Percentiles rank a stretch among this genome's conserved stretches.
Evolutionary conservation across 2,329 filamentous ascomycete genomes (phyloP).

Genomic region (Cryphonectria japonica): DNA sequence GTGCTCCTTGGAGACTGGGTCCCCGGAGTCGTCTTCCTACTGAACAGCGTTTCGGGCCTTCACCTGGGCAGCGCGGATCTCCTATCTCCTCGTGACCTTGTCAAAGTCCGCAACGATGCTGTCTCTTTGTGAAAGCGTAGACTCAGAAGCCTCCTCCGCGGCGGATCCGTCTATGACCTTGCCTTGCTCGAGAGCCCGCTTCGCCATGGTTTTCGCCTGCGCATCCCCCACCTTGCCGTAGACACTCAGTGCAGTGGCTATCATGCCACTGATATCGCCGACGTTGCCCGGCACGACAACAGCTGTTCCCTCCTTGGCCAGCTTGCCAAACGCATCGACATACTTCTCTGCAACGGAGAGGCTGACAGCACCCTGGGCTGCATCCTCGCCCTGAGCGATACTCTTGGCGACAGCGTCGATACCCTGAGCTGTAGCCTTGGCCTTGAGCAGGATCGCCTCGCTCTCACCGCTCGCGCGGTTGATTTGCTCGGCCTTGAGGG

Average conservation of each 20-base stretch:
- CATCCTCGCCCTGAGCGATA: conserved; percentile 72
- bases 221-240: conserved; percentile 90
- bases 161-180: conserved; percentile 32
- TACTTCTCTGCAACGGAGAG: conserved; percentile 96
- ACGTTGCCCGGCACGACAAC: conserved; percentile 97
- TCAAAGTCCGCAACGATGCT: conserved; percentile 38
- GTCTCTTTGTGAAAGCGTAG: conserved; percentile 29
- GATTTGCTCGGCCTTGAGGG: conserved; percentile 85
- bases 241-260: conserved; percentile 91
- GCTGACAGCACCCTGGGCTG: conserved; percentile 83
- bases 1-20: conserved; percentile 1
- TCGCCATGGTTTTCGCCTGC: conserved; percentile 70
- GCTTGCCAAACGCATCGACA: conserved; percentile 84
- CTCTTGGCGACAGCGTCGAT: conserved; percentile 83
- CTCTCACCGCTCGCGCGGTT: conserved; percentile 92
- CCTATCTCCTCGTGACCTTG: conserved; percentile 31
- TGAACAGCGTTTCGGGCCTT: background rate
- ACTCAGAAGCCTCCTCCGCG: conserved; percentile 29
- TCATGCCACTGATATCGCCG: conserved; percentile 95
- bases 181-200: conserved; percentile 48
- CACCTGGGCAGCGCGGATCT: background rate
- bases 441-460: conserved; percentile 87
- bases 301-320: conserved; percentile 94
- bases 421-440: conserved; percentile 81
- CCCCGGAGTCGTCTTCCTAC: conserved; percentile 3